Conservation (phyloP, 2,329 filamentous ascomycete genomes). For the Passalora sequoiae region DNA sequence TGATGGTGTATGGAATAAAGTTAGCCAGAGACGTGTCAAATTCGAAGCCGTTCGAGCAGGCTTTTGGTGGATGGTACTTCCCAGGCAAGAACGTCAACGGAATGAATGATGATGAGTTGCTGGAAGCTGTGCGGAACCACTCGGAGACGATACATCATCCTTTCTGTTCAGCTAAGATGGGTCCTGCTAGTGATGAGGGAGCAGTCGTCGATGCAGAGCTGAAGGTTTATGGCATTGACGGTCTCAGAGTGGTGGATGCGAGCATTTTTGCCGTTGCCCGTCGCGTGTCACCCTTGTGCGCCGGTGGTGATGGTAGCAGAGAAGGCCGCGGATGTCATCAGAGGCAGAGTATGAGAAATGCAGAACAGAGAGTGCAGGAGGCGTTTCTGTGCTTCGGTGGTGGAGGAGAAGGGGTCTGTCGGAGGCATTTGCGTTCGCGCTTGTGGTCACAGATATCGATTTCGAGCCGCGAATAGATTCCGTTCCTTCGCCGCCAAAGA, state of each 20-base stretch:
- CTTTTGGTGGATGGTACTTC: slow-evolving; percentile 13
- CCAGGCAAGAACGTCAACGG: slow-evolving; percentile 7
- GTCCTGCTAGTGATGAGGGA: slow-evolving; percentile 7
- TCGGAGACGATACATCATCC: slow-evolving; percentile 22
- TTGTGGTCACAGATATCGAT: too few relatives aligned
- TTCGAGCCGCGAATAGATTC: too few relatives aligned
- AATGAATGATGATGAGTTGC: slow-evolving; percentile 12
- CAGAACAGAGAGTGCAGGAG: too few relatives aligned
- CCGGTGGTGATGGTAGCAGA: slow-evolving; percentile 30
- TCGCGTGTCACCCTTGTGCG: slow-evolving; percentile 15
- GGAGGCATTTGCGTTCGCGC: too few relatives aligned
- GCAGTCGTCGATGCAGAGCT: slow-evolving; percentile 27
- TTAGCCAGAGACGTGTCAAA: slow-evolving; percentile 7
- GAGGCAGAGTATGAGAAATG: too few relatives aligned
- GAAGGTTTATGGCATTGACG: slow-evolving; percentile 24
- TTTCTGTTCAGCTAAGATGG: slow-evolving; percentile 21
- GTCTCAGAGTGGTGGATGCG: slow-evolving; percentile 29
- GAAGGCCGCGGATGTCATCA: slow-evolving; percentile 27
- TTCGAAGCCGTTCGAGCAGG: slow-evolving; percentile 11
- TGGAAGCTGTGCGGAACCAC: slow-evolving; percentile 11
- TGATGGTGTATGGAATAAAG: slow-evolving; percentile 15
- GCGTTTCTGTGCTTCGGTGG: too few relatives aligned
- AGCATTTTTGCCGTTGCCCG: slow-evolving; percentile 23
- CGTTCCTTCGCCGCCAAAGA: too few relatives aligned
- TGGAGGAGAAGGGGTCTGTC: too few relatives aligned